These are phyloP conservation scores for Rhododendron griersonianum DNA, from an alignment of 148 eudicot species.

Conservation along the genomic window DNA sequence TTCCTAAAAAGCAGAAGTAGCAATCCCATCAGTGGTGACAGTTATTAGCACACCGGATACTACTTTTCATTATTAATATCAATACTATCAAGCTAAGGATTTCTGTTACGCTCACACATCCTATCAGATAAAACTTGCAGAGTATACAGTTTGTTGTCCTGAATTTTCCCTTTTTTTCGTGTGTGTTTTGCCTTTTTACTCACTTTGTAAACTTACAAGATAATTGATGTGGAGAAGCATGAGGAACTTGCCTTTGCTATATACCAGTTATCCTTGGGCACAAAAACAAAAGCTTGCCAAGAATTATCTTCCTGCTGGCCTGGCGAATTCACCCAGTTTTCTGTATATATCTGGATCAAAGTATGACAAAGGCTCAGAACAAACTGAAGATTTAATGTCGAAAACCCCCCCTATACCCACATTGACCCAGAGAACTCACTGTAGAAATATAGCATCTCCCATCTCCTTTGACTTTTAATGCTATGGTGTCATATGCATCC, in stretches of 20 bases:
- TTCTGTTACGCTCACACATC: background rate
- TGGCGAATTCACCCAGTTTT: constrained; percentile 98
- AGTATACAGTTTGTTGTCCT: background rate
- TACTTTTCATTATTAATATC: background rate
- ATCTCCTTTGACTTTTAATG: constrained; percentile 86
- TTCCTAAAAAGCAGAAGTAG: background rate
- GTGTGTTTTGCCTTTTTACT: background rate
- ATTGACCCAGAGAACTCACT: constrained; percentile 34
- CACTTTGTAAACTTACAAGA: background rate
- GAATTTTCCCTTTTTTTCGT: background rate
- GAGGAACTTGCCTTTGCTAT: constrained; percentile 74
- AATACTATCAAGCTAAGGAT: background rate
- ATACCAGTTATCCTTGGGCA: constrained; percentile 89
- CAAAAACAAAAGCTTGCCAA: constrained; percentile 95
- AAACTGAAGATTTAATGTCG: background rate
- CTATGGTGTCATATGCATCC: constrained; percentile 82
- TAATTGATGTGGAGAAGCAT: background rate
- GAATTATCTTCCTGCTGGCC: constrained; percentile 97
- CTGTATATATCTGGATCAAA: constrained; percentile 80
- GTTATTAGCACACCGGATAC: background rate
- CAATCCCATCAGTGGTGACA: background rate
- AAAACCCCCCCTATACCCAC: background rate
- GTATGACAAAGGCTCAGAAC: background rate
- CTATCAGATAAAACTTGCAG: background rate
- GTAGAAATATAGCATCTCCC: constrained; percentile 98